Percentiles rank a stretch among this genome's conserved stretches.
Conservation (phyloP, 228 moss, liverwort and hornwort species). For the Sphagnum magellanicum region DNA sequence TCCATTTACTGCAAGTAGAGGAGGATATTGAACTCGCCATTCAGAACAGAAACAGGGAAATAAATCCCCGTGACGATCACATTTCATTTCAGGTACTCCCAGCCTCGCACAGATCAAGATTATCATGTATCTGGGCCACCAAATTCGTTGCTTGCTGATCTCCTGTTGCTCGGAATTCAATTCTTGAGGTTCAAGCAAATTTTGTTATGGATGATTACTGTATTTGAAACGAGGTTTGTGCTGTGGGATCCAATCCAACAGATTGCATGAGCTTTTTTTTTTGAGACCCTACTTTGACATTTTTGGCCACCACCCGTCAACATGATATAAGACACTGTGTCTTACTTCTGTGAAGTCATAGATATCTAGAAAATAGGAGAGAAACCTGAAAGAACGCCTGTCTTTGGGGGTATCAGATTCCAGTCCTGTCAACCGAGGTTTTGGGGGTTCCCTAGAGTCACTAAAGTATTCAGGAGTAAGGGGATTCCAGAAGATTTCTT, state of each 20-base stretch:
- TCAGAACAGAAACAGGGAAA: constrained; percentile 22
- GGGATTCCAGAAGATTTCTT: background rate
- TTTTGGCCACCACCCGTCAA: background rate
- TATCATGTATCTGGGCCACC: too few relatives aligned
- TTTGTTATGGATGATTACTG: too few relatives aligned
- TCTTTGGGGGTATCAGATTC: background rate
- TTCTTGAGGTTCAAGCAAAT: too few relatives aligned
- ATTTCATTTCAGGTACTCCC: constrained; percentile 45
- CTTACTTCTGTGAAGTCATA: too few relatives aligned
- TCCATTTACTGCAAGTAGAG: constrained; percentile 44
- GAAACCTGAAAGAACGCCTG: too few relatives aligned
- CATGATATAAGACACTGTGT: too few relatives aligned
- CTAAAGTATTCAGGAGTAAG: background rate
- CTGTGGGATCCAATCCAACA: too few relatives aligned
- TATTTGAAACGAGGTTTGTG: too few relatives aligned
- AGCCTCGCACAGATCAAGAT: background rate
- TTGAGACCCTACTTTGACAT: background rate
- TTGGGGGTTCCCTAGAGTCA: background rate
- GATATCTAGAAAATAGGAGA: too few relatives aligned
- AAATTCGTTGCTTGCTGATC: too few relatives aligned
- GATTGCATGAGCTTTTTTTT: too few relatives aligned
- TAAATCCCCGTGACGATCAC: constrained; percentile 42
- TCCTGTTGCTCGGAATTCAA: too few relatives aligned
- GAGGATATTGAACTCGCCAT: constrained; percentile 15
- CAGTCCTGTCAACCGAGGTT: background rate